Evolutionary conservation across 176 grass and related monocot species (phyloP).

Genomic region (Phyllostachys edulis): DNA sequence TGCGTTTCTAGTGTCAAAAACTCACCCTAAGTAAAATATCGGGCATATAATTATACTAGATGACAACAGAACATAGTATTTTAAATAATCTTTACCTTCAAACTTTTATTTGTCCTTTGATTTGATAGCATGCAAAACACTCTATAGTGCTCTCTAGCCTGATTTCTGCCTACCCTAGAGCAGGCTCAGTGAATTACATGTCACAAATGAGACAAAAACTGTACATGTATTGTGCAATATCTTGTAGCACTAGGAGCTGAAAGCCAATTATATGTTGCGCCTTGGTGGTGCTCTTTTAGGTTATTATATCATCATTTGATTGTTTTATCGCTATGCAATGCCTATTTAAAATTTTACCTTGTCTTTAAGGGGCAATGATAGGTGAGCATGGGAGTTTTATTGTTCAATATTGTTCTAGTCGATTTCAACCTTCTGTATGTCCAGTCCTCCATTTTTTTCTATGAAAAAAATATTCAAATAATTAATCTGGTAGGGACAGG

Average conservation of each 20-base stretch:
- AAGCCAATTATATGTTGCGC: constrained; percentile 5
- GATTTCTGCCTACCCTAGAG: constrained; percentile 15
- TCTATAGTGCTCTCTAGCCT: neutral
- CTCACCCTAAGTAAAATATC: neutral
- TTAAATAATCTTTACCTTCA: neutral
- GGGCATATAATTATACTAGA: neutral
- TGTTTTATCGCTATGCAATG: neutral
- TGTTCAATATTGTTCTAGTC: constrained; percentile 22
- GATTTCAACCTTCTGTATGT: constrained; percentile 23
- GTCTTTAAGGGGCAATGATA: neutral
- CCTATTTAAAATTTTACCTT: neutral
- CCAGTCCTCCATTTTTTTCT: constrained; percentile 5
- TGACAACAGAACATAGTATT: neutral
- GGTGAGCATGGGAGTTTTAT: constrained; percentile 11
- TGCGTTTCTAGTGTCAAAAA: neutral
- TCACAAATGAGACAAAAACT: neutral
- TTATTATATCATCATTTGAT: constrained; percentile 17
- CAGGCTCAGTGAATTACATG: constrained; percentile 13
- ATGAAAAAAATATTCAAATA: constrained; percentile 1
- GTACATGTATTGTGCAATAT: neutral
- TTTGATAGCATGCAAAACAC: neutral
- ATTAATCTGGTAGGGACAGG: constrained; percentile 3
- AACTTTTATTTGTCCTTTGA: neutral
- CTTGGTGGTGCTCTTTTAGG: neutral
- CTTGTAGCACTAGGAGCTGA: constrained; percentile 23